Evolutionary conservation across 257 asterid genomes (phyloP), one percentile per base, ranked within the genome.

Genomic region (Scutellaria barbata): DNA sequence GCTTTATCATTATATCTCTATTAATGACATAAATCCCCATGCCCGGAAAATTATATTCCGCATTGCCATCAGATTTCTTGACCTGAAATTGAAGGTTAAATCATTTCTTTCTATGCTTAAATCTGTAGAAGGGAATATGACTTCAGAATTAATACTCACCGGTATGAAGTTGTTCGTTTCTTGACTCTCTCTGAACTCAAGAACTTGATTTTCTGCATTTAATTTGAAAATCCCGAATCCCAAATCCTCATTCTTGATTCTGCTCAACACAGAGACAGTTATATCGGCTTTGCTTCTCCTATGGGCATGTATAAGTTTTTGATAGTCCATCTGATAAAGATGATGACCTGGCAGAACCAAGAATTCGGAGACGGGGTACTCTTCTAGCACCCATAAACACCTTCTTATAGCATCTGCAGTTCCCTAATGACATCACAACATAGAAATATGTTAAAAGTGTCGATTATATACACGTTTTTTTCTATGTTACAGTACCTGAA

Each of bases 311-410:
- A 92, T 66, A n/a, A 88, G 82, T 58, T 84, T 78, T 72, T 82
- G 88, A 76, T 90, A 92, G 72, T 92, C 88, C 98, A 90, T 90
- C 75, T 81, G 88, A 69, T 92, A 92, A 7, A 90, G 85, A 82
- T 92, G 98, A 71, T 92, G 86, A 33, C 98, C 98, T 1, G 97
- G 96, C 77, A 92, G 93, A 66, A 92, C 78, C 76, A 92, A 77
- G 73, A 85, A 83, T 79, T 92, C 90, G 1, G 68, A 37, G 9
- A 81, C 82, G 0, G 84, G 84, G 75, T 85, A 71, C 86, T 90
- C 93, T 79, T 90, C 95, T 2, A 92, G 80, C 48, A 92, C 77
- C 95, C 96, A 85, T 43, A 92, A 52, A 71, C 96, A 90, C 77
- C 88, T 85, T 76, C 98, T 83, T 65, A 88, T 79, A 7, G 98